Evolutionary conservation across 495 filamentous ascomycete genomes (phyloP).

Genomic region (Lophiostoma macrostomum): DNA sequence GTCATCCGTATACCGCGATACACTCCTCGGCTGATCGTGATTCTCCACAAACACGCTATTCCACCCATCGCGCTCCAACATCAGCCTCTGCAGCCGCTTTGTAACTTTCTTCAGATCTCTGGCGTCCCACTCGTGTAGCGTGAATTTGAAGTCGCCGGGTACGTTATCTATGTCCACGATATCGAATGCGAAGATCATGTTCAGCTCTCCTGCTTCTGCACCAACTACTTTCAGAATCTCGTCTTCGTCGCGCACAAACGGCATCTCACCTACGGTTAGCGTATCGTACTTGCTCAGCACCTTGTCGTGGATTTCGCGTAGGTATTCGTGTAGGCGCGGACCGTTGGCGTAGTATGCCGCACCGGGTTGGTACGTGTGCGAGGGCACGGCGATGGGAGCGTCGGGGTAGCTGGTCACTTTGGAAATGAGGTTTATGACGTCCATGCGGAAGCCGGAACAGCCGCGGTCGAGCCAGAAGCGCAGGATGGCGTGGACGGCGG

Average conservation of each 20-base stretch:
- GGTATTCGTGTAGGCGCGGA: constrained; percentile 55
- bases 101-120: constrained; percentile 44
- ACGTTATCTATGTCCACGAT: constrained; percentile 50
- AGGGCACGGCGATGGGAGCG: constrained; percentile 43
- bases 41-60: constrained; percentile 51
- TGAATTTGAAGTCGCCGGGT: constrained; percentile 42
- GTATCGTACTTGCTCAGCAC: constrained; percentile 48
- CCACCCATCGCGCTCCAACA: constrained; percentile 52
- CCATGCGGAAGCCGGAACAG: constrained; percentile 55
- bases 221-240: constrained; percentile 50
- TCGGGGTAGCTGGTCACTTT: constrained; percentile 48
- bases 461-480: constrained; percentile 55
- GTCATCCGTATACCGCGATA: constrained; percentile 50
- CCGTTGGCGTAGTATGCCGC: constrained; percentile 53
- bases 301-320: constrained; percentile 48
- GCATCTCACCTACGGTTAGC: constrained; percentile 53
- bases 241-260: constrained; percentile 43
- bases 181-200: constrained; percentile 57
- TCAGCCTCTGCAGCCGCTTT: constrained; percentile 45
- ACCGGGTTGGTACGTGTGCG: constrained; percentile 46
- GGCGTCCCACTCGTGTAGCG: constrained; percentile 44
- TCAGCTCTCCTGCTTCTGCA: constrained; percentile 45
- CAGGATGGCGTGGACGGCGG: constrained; percentile 51
- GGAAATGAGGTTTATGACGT: constrained; percentile 56
- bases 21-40: constrained; percentile 50